Evolutionary conservation across 2,329 filamentous ascomycete species (phyloP).

Genomic region (Teratosphaeria zuluensis): DNA sequence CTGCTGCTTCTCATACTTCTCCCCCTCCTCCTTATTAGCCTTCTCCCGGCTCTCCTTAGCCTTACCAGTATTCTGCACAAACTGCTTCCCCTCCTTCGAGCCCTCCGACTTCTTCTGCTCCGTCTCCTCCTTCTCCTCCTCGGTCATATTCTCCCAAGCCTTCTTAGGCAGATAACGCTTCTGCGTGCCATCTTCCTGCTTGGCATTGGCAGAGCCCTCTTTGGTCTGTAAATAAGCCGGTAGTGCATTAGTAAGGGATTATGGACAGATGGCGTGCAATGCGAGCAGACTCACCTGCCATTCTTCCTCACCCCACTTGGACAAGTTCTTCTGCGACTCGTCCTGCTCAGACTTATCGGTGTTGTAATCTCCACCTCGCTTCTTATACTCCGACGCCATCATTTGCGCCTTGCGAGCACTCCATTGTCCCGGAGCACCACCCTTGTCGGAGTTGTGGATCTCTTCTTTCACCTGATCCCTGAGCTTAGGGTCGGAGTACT

Average conservation of each 20-base stretch:
- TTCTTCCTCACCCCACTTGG: slow-evolving; percentile 39
- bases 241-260: neutral
- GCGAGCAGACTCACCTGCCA: slow-evolving; percentile 27
- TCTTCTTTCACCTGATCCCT: slow-evolving; percentile 39
- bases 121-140: slow-evolving; percentile 36
- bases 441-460: slow-evolving; percentile 37
- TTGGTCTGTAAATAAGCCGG: slow-evolving; percentile 25
- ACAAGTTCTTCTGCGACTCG: slow-evolving; percentile 35
- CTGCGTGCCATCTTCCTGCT: slow-evolving; percentile 34
- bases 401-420: slow-evolving; percentile 40
- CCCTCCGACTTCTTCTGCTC: slow-evolving; percentile 30
- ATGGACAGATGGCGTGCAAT: no score
- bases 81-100: slow-evolving; percentile 34
- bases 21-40: slow-evolving; percentile 23
- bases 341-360: slow-evolving; percentile 35
- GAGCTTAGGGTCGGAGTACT: slow-evolving; percentile 39
- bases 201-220: slow-evolving; percentile 36
- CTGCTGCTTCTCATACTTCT: slow-evolving; percentile 11
- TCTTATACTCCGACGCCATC: slow-evolving; percentile 40
- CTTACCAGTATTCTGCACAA: slow-evolving; percentile 34
- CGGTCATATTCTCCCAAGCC: slow-evolving; percentile 40
- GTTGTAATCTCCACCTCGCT: slow-evolving; percentile 37
- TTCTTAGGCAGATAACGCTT: slow-evolving; percentile 39
- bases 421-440: slow-evolving; percentile 41
- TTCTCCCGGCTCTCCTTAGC: slow-evolving; percentile 33